phyloP scores from a whole-genome alignment of 768 basidiomycete species.

The Russula sp. region DNA sequence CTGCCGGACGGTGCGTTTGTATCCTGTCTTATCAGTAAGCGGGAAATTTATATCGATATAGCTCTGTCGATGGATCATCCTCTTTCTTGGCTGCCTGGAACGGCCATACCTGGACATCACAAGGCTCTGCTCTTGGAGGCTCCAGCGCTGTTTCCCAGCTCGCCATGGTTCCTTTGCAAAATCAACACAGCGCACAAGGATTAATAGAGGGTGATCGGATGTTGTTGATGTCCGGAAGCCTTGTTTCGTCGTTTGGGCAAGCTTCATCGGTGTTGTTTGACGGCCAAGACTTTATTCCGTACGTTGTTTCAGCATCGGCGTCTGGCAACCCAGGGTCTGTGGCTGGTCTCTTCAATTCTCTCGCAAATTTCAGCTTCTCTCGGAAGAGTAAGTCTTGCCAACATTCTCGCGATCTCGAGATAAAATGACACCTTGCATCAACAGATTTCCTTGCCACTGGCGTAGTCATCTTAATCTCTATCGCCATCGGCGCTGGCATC shows the following conservation, averaged over 20 bases:
- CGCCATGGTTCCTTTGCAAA: conserved; percentile 83
- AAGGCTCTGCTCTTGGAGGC: conserved; percentile 57
- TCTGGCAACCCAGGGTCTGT: conserved; percentile 69
- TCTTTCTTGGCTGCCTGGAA: conserved; percentile 86
- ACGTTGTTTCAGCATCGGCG: conserved; percentile 63
- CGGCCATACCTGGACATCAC: conserved; percentile 66
- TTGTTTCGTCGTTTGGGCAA: conserved; percentile 67
- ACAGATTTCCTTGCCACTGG: conserved; percentile 86
- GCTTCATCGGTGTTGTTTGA: conserved; percentile 87
- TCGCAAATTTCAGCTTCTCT: conserved; percentile 70
- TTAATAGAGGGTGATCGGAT: conserved; percentile 82
- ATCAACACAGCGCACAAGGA: conserved; percentile 65
- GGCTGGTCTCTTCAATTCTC: conserved; percentile 79
- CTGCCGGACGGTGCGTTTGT: conserved; percentile 73
- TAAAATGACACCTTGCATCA: conserved; percentile 23
- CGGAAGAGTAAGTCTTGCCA: conserved; percentile 55
- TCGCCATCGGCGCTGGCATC: conserved; percentile 93
- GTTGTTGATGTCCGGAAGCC: conserved; percentile 80
- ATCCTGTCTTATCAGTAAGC: not conserved
- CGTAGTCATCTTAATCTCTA: conserved; percentile 93
- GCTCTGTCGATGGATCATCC: conserved; percentile 55
- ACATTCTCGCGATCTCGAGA: conserved; percentile 15
- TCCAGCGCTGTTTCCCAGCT: conserved; percentile 75
- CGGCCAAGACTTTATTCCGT: conserved; percentile 78
- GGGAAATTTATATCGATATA: conserved; percentile 30